Conservation (phyloP, 1,139 yeast genomes). For the Lodderomyces beijingensis region DNA sequence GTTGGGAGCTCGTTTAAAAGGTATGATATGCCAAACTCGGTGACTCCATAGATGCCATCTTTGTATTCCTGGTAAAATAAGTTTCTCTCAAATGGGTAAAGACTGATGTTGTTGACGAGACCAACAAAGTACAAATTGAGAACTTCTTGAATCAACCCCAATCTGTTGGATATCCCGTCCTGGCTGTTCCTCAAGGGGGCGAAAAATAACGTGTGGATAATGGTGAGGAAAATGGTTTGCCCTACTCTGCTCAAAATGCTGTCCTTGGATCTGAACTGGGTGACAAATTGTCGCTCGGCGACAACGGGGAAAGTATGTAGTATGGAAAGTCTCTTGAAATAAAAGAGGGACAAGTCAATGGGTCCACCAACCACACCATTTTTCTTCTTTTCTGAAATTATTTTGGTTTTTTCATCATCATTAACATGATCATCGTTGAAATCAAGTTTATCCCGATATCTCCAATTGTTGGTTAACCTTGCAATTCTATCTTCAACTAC, state of each 20-base stretch:
- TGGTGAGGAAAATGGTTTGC: slow-evolving; percentile 62
- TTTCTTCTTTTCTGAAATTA: background rate
- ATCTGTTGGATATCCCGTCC: slow-evolving; percentile 58
- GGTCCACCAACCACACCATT: background rate
- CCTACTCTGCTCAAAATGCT: slow-evolving; percentile 62
- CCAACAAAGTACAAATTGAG: slow-evolving; percentile 75
- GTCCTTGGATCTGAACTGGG: slow-evolving; percentile 57
- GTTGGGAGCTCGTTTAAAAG: slow-evolving; percentile 69
- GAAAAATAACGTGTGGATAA: slow-evolving; percentile 64
- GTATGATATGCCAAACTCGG: slow-evolving; percentile 64
- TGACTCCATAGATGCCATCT: slow-evolving; percentile 67
- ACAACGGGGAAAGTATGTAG: slow-evolving; percentile 26
- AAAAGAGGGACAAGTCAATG: slow-evolving; percentile 19
- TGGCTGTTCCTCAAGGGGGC: slow-evolving; percentile 60
- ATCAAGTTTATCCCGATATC: slow-evolving; percentile 5
- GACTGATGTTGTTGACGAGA: slow-evolving; percentile 68
- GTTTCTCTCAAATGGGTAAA: slow-evolving; percentile 70
- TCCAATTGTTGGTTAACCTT: slow-evolving; percentile 39
- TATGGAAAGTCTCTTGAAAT: slow-evolving; percentile 21
- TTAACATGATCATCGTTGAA: slow-evolving; percentile 5
- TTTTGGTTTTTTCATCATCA: slow-evolving; percentile 1
- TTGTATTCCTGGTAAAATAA: slow-evolving; percentile 75
- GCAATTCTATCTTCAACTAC: slow-evolving; percentile 28
- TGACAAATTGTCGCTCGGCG: slow-evolving; percentile 33
- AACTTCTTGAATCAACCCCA: slow-evolving; percentile 75